Evolutionary conservation across 805 yeast species (phyloP).

Genomic region (Kuraishia capsulata): DNA sequence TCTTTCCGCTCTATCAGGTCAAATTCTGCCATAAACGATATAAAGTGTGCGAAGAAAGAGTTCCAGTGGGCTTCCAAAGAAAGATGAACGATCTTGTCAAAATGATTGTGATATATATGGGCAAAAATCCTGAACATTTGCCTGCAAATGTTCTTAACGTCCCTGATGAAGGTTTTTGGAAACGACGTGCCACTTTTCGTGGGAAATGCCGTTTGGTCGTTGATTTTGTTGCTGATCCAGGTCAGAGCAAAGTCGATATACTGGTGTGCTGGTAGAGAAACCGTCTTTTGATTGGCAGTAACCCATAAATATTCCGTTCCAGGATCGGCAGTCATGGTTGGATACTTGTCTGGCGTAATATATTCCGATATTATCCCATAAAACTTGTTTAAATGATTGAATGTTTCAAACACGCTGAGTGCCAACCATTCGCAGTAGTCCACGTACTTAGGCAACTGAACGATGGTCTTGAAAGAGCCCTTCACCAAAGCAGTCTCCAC

Average conservation of each 20-base stretch:
- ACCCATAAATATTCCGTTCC: slow-evolving; percentile 88
- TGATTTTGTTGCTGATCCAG: slow-evolving; percentile 82
- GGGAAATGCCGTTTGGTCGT: slow-evolving; percentile 87
- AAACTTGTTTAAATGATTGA: slow-evolving; percentile 76
- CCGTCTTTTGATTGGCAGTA: slow-evolving; percentile 58
- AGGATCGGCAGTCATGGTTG: slow-evolving; percentile 95
- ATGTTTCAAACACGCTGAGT: slow-evolving; percentile 81
- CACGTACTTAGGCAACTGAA: slow-evolving; percentile 89
- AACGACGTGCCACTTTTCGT: slow-evolving; percentile 85
- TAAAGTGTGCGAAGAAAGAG: slow-evolving; percentile 90
- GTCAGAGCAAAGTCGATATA: slow-evolving; percentile 87
- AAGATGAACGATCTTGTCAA: slow-evolving; percentile 85
- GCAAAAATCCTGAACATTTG: slow-evolving; percentile 96
- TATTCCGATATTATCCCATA: slow-evolving; percentile 88
- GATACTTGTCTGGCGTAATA: slow-evolving; percentile 81
- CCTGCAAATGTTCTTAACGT: slow-evolving; percentile 76
- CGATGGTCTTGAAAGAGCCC: slow-evolving; percentile 94
- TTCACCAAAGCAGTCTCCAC: slow-evolving; percentile 91
- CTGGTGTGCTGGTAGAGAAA: slow-evolving; percentile 84
- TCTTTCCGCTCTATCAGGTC: slow-evolving; percentile 73
- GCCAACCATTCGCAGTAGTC: slow-evolving; percentile 96
- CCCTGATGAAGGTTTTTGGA: slow-evolving; percentile 76
- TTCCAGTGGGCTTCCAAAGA: slow-evolving; percentile 97
- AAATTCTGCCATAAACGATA: slow-evolving; percentile 80
- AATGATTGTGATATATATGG: slow-evolving; percentile 89